Base-by-base conservation (phyloP, 2,329 filamentous ascomycete species). In the Penicillium sp. region DNA sequence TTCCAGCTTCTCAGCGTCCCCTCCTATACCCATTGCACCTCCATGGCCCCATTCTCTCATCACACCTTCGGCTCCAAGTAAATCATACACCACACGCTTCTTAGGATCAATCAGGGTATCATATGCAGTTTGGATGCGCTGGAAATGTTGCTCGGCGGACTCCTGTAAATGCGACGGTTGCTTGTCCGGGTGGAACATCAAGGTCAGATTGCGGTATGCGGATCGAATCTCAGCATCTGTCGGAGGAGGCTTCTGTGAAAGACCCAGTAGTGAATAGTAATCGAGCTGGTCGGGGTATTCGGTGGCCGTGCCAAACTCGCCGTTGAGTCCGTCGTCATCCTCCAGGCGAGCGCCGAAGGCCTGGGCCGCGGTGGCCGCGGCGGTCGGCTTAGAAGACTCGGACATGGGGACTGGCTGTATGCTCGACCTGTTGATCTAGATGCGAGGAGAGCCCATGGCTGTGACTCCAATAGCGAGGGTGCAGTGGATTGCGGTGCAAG, bases 161-260 rank as follows among this genome's bases (percentile, higher is more conserved):
- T 76, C 71, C 40, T 69, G 74, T 36, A 75, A 64, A 41, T 77
- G 69, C 39, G 69, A 51, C 4, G 77, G 77, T 55, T 80, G 78
- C 61, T 79, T 79, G 63, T 80, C 78, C 18, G 78, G 78, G 52
- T 80, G 78, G 56, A 80, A 79, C 61, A 74, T 78, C 24, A 79
- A 70, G 9, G 75, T 76, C 55, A 79, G 64, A 33, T 67, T 75
- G 51, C 74, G 75, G 63, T 78, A 79, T n/a, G 78, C 78, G 41
- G 77, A 73, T 27, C 77, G 76, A 52, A 80, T 76, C 44, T 78
- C 70, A 27, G 75, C 61, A 7, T 77, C 74, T 35, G 72, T 75
- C 2, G 77, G 77, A 1, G 76, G 69, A n/a, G 77, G 77, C 4
- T 71, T 61, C 54, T 71, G 71, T 11, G 75, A 62, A 14, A 80